Conservation (phyloP, 495 filamentous ascomycete genomes). For the Neurospora sp. region DNA sequence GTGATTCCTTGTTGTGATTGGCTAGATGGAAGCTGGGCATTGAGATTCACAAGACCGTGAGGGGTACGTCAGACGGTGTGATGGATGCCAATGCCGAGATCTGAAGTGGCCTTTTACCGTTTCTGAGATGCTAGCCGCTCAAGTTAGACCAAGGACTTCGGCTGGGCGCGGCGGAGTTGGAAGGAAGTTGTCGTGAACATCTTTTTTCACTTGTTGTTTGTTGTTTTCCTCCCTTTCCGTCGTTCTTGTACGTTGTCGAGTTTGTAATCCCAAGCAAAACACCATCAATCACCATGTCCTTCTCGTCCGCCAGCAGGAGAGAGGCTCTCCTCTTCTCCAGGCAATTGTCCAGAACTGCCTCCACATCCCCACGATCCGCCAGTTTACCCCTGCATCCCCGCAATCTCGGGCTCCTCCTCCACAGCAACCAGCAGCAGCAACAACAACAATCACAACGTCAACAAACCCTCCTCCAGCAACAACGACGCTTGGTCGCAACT, state of each 20-base stretch:
- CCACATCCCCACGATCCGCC: neutral
- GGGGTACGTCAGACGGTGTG: neutral
- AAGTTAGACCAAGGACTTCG: neutral
- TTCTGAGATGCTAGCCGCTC: neutral
- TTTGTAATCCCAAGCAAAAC: neutral
- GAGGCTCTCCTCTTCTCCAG: constrained; percentile 27
- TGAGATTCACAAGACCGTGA: neutral
- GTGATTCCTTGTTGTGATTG: neutral
- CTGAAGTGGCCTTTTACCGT: neutral
- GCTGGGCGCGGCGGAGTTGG: neutral
- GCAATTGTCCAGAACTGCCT: constrained; percentile 22
- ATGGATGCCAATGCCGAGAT: neutral
- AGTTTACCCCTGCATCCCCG: constrained; percentile 1
- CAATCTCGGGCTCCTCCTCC: constrained; percentile 4
- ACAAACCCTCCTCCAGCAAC: constrained; percentile 14
- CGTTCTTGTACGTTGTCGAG: neutral
- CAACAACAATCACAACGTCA: constrained; percentile 13
- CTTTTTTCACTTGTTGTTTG: neutral
- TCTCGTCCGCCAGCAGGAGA: constrained; percentile 22
- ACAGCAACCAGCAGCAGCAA: constrained; percentile 7
- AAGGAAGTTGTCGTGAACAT: neutral
- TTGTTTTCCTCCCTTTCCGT: neutral
- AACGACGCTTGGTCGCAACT: constrained; percentile 39
- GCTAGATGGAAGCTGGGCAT: neutral
- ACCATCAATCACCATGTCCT: constrained; percentile 14